These are phyloP conservation scores for Syzygium jambos DNA, from an alignment of 345 rosid genomes.

Conservation along the genomic window DNA sequence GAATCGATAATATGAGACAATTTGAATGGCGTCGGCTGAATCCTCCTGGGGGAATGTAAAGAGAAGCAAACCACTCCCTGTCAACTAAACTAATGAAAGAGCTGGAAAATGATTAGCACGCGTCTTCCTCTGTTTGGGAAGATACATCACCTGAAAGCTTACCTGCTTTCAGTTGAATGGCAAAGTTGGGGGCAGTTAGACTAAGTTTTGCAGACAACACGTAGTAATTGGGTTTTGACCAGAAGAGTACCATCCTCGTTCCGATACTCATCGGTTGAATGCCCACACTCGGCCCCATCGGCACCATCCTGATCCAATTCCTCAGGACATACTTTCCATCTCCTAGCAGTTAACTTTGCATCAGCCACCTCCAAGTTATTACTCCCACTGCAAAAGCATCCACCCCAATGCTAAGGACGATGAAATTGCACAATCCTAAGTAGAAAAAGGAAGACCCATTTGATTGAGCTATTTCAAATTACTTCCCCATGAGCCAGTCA, in stretches of 20 bases:
- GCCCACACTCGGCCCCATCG: neutral
- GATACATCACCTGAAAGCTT: constrained; percentile 10
- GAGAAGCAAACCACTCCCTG: constrained; percentile 71
- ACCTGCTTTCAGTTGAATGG: constrained; percentile 12
- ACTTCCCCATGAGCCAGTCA: neutral
- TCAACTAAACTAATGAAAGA: constrained; percentile 81
- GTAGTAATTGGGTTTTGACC: neutral
- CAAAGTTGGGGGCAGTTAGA: neutral
- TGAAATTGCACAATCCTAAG: neutral
- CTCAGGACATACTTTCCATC: constrained; percentile 35
- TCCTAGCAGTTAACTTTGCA: constrained; percentile 16
- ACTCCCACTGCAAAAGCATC: neutral
- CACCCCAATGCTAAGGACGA: neutral
- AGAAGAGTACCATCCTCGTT: neutral
- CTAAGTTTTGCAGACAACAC: neutral
- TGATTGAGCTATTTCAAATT: neutral
- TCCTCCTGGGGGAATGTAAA: constrained; percentile 38
- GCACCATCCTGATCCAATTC: constrained; percentile 8
- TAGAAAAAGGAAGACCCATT: neutral
- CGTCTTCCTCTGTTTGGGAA: constrained; percentile 10
- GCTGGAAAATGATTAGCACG: constrained; percentile 12
- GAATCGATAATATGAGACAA: constrained; percentile 35
- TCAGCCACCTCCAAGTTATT: neutral
- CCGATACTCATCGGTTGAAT: neutral
- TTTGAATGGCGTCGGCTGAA: constrained; percentile 26